Base-by-base conservation (phyloP, 2,329 filamentous ascomycete genomes). In the Aspergillus spinulosporus region DNA sequence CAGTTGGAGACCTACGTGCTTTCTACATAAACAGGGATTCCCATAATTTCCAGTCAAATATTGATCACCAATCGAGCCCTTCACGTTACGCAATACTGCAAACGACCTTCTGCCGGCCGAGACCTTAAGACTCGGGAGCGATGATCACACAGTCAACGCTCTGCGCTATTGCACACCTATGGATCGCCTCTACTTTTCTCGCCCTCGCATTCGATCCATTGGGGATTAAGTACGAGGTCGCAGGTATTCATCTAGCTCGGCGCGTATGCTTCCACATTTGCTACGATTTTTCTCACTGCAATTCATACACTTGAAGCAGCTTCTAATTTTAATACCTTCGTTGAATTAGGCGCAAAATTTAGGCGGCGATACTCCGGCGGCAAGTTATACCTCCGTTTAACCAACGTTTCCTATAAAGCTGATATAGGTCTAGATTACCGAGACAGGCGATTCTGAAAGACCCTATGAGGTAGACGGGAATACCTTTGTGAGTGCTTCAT, bases 381-480 rank as follows among this genome's bases (percentile, higher is more conserved):
- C 60, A 39, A 51, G 60, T 53, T 49, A 15, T 28, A 12, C n/a
- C 36, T 11, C 21, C 21, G 14, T 34, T 36, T 5, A 2, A 39
- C 2, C 28, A 44, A 26, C 5, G n/a, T n/a, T 29, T 28, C 21
- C 31, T 6, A 4, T 43, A 14, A 46, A 39, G 26, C 34, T 45
- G 21, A 56, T 48, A 42, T 14, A 8, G 5, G 14, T 43, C 15
- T 42, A 57, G 61, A 59, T 67, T 43, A 63, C 50, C 2, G 26
- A 58, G 14, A 65, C 64, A 2, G 63, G 59, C 3, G 54, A 66
- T 44, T 5, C 56, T 2, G 54, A 58, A 31, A 59, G 64, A 34
- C 65, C 64, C 15, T 67, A 56, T 54, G 57, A 52, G 3, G 65
- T 67, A 26, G 54, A 62, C 12, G 64, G 64, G n/a, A 53, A 66